Evolutionary conservation across 805 yeast species (phyloP).

Genomic region (Lipomyces starkeyi): DNA sequence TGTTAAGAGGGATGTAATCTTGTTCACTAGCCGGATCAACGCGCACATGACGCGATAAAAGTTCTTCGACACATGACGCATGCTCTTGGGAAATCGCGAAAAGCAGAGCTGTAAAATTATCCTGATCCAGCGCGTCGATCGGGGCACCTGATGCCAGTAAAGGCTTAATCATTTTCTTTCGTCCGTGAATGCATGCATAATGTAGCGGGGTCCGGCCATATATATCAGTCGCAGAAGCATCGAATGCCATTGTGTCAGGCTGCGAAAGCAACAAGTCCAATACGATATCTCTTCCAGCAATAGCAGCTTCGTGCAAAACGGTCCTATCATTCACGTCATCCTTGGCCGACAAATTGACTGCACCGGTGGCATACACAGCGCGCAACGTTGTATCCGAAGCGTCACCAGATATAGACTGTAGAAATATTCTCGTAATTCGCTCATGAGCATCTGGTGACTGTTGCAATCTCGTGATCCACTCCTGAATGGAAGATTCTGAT

Average conservation of each 20-base stretch:
- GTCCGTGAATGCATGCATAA: conserved; percentile 70
- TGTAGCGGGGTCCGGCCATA: conserved; percentile 83
- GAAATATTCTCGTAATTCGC: conserved; percentile 71
- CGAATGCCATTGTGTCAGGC: conserved; percentile 29
- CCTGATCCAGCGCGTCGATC: conserved; percentile 49
- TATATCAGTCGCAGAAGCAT: conserved; percentile 45
- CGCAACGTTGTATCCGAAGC: conserved; percentile 67
- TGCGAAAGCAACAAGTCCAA: conserved; percentile 44
- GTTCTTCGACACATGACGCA: conserved; percentile 57
- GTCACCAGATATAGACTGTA: conserved; percentile 66
- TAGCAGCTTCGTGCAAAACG: conserved; percentile 70
- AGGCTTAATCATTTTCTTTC: conserved; percentile 52
- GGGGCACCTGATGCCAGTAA: conserved; percentile 51
- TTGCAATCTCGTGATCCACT: conserved; percentile 54
- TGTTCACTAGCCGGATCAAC: conserved; percentile 49
- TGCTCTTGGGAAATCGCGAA: conserved; percentile 76
- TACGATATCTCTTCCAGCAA: conserved; percentile 43
- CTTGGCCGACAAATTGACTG: conserved; percentile 64
- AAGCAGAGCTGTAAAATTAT: conserved; percentile 73
- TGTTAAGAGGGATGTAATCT: conserved; percentile 66
- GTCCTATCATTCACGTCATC: conserved; percentile 79
- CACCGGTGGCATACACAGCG: conserved; percentile 54
- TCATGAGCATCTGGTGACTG: conserved; percentile 51
- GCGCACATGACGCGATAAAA: conserved; percentile 56
- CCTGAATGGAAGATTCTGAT: conserved; percentile 50